A percentile compares a stretch with the other conserved stretches of the same genome.
Evolutionary conservation across 306 rosid genomes (phyloP).

Genomic region (Luffa aegyptiaca): DNA sequence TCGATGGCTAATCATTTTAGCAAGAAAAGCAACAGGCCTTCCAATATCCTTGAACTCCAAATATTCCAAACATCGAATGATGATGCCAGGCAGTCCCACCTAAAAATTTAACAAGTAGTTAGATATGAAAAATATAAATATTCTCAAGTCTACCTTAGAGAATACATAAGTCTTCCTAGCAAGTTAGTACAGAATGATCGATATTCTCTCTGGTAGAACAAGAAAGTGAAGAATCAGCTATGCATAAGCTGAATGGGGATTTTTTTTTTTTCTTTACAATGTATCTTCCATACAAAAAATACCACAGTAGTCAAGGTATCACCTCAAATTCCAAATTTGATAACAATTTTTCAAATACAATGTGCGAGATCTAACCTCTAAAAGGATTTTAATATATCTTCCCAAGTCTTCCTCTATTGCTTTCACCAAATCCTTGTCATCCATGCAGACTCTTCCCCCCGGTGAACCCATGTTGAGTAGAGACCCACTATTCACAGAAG

Average conservation of each 20-base stretch:
- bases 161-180: not conserved
- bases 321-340: not conserved
- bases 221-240: conserved; percentile 14
- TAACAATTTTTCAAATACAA: not conserved
- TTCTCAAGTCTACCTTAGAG: not conserved
- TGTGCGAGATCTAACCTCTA: conserved; percentile 53
- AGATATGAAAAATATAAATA: not conserved
- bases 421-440: conserved; percentile 66
- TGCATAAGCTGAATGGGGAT: not conserved
- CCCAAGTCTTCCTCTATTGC: conserved; percentile 84
- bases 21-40: conserved; percentile 85
- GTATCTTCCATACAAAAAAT: not conserved
- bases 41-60: conserved; percentile 60
- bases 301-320: not conserved
- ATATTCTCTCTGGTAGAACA: not conserved
- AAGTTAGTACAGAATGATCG: not conserved
- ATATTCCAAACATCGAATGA: conserved; percentile 65
- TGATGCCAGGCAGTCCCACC: conserved; percentile 70
- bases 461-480: conserved; percentile 83
- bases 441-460: conserved; percentile 67
- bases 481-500: conserved; percentile 80
- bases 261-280: not conserved
- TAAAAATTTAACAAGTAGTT: conserved; percentile 33
- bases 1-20: conserved; percentile 72
- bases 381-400: conserved; percentile 60